A percentile compares a stretch with the other conserved stretches of the same genome.
Conservation (phyloP, 1,284 basidiomycete species). For the Ganoderma meredithae region DNA sequence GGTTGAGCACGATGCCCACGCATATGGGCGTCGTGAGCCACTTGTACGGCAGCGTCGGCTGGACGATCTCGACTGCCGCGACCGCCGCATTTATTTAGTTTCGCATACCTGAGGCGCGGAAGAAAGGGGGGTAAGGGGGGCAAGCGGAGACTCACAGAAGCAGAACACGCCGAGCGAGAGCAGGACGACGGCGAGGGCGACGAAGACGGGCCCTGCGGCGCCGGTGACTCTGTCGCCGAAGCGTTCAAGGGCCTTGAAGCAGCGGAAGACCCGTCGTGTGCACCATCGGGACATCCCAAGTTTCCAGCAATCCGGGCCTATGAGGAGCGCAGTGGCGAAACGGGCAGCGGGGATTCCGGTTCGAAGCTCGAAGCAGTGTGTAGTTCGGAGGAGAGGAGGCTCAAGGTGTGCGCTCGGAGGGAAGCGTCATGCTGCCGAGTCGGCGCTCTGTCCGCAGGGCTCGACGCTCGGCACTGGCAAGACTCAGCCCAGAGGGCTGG, state of each 20-base stretch:
- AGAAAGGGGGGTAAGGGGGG: not conserved
- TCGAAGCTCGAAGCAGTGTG: not conserved
- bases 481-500: too few species aligned
- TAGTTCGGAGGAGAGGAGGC: conserved; percentile 2
- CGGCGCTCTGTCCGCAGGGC: not conserved
- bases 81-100: too few species aligned
- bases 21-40: conserved; percentile 72
- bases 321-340: not conserved
- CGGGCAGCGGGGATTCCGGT: not conserved
- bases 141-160: conserved; percentile 69
- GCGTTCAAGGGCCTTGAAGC: conserved; percentile 85
- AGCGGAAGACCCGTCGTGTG: conserved; percentile 70
- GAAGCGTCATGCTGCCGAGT: not conserved
- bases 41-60: conserved; percentile 59
- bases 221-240: conserved; percentile 85
- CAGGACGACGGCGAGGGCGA: conserved; percentile 78
- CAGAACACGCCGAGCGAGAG: conserved; percentile 73
- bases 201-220: conserved; percentile 90
- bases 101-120: too few species aligned
- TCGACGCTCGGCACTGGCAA: not conserved
- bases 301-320: not conserved
- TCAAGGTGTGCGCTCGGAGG: not conserved
- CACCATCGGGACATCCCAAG: conserved; percentile 23
- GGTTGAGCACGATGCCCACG: conserved; percentile 78
- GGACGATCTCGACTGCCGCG: conserved; percentile 84